phyloP scores from a whole-genome alignment of 2,329 filamentous ascomycete species.

The Aureobasidium vineae region DNA sequence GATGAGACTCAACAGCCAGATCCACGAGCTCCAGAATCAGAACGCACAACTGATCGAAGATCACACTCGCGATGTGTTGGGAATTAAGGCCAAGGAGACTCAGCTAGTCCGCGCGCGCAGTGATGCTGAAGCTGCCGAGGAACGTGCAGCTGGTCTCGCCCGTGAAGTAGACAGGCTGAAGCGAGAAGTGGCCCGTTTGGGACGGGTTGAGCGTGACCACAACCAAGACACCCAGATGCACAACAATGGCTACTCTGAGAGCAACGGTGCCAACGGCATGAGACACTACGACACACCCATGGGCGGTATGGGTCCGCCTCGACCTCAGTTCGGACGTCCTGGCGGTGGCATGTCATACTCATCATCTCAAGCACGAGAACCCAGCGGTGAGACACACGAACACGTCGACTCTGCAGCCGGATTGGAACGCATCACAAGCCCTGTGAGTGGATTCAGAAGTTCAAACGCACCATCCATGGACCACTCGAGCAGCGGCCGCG shows the following conservation, averaged over 20 bases:
- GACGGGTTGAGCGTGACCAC: conserved; percentile 16
- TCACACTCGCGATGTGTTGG: conserved; percentile 90
- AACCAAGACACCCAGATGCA: conserved; percentile 12
- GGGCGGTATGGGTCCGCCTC: conserved; percentile 16
- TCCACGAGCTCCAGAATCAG: conserved; percentile 93
- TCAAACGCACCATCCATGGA: conserved; percentile 19
- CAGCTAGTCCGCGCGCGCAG: conserved; percentile 89
- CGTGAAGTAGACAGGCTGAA: conserved; percentile 92
- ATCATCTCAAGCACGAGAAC: conserved; percentile 15
- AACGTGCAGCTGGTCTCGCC: conserved; percentile 76
- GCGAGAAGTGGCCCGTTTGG: conserved; percentile 60
- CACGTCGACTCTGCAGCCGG: conserved; percentile 34
- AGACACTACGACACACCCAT: conserved; percentile 23
- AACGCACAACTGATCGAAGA: conserved; percentile 97
- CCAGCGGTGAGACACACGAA: conserved; percentile 43
- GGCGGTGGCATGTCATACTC: conserved; percentile 12
- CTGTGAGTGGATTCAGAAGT: conserved; percentile 18
- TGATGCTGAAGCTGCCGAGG: conserved; percentile 85
- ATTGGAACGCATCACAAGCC: conserved; percentile 18
- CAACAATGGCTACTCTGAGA: conserved; percentile 24
- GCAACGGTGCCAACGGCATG: conserved; percentile 29
- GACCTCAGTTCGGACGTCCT: conserved; percentile 12
- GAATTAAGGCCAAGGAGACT: conserved; percentile 95
- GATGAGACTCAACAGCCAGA: conserved; percentile 76
- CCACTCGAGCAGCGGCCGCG: conserved; percentile 25